Evolutionary conservation across 169 alveolate genomes (phyloP), one percentile per base, ranked within the genome.

Genomic region (Cryptosporidium ryanae): DNA sequence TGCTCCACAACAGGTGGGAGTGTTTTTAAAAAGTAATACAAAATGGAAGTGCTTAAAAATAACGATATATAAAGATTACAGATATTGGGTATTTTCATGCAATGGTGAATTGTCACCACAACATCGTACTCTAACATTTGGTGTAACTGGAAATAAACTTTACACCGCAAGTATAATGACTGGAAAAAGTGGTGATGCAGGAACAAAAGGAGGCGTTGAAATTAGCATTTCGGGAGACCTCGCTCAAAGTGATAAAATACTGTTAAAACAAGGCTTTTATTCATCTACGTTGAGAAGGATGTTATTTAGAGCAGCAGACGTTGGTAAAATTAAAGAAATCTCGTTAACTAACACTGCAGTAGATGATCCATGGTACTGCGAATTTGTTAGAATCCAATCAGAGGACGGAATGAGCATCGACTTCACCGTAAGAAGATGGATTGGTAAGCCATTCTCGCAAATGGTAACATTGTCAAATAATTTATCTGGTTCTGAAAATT

Each of bases 81-180:
- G 95, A 57, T 95, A 92, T 83, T 95, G 98, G 98, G 84, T 91
- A 3, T 95, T 95, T 65, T 96, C 94, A 84, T 95, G 98, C 34
- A 84, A 90, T 5, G 96, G 92, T 12, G 91, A 71, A 25, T 87
- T 91, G 23, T 66, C 92, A n/a, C 89, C 93, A 10, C 89, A 91
- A 66, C 81, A 82, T 43, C 92, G 82, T 34, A 23, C 65, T 38
- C 82, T 89, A 82, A 31, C 92, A 1, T 91, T 66, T 38, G 71
- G 89, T 10, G 93, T 90, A 2, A 83, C 93, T 32, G 94, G 94
- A 27, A 91, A 87, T 81, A 91, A 91, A 65, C 61, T 52, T 10
- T 91, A 91, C 68, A 90, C 81, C n/a, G 68, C 89, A 44, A 25
- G 68, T 17, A 66, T 91, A 13, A 90, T 82, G 83, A 91, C 94